Base-by-base conservation (phyloP, 306 rosid species). In the Vicia sativa region DNA sequence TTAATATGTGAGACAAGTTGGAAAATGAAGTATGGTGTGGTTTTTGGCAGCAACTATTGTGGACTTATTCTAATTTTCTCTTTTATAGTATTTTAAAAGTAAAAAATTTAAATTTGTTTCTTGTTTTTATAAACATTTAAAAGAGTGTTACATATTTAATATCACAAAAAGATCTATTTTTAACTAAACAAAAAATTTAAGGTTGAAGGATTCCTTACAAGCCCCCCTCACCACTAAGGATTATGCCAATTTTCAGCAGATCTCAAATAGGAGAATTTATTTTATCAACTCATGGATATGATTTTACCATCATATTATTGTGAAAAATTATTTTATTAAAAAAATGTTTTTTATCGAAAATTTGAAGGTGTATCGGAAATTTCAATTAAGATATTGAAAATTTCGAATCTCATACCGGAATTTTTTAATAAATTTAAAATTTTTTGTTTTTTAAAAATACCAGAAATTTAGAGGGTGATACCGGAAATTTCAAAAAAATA, bases 41-140 rank as follows among this genome's bases (percentile, higher is more conserved):
- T 11, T 53, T 66, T 66, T 74, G 78, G 73, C 73, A 65, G 42
- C 61, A 65, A 56, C 14, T 44, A 61, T 55, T 12, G 8, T 49
- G 21, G 23, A 9, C 4, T 34, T 29, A 58, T 31, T 58, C 31
- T 34, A 57, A 3, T 13, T 57, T 29, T 29, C 4, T 4, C 2
- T 54, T 54, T 54, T 54, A 25, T 6, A 48, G 5, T 25, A 25
- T 25, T 25, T 2, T 25, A 1, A 25, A 25, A 25, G 28, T 25
- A 25, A 25, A 56, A 13, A 4, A n/a, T 13, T 56, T 28, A 56
- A 13, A 29, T 29, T 57, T 57, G 21, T 57, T 29, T 57, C 23
- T 50, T 19, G 6, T 4, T 50, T 18, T 50, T 50, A 4, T 16
- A 50, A 9, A 0, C 15, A 25, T 42, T 43, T 46, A n/a, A 45